Percentiles rank a stretch among this genome's conserved stretches.
These are phyloP conservation scores for Vitis cinerea DNA, from an alignment of 164 flowering plant species.

Conservation along the genomic window DNA sequence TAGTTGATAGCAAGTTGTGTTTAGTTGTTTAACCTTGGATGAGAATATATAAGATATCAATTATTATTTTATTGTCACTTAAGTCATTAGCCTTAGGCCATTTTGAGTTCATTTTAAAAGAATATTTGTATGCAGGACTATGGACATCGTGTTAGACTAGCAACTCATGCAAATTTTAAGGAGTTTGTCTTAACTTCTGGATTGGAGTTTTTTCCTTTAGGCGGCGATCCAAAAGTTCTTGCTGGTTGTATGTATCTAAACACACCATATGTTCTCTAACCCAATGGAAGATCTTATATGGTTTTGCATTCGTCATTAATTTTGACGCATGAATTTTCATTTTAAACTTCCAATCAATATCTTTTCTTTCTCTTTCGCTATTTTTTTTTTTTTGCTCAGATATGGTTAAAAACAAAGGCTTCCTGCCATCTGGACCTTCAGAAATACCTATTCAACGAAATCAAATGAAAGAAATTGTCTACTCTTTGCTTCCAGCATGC, in stretches of 20 bases:
- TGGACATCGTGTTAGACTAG: constrained; percentile 59
- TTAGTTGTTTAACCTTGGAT: no score
- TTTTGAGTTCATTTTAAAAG: constrained; percentile 3
- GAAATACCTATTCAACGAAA: constrained; percentile 92
- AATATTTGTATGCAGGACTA: constrained; percentile 63
- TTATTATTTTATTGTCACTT: not conserved
- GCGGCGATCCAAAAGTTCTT: constrained; percentile 62
- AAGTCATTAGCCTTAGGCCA: not conserved
- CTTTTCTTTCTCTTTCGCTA: not conserved
- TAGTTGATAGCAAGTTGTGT: no score
- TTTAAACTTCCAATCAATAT: not conserved
- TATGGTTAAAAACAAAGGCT: constrained; percentile 99
- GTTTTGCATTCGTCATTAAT: not conserved
- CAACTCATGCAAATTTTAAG: constrained; percentile 53
- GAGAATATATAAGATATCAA: no score
- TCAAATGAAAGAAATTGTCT: constrained; percentile 89
- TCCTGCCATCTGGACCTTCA: constrained; percentile 98
- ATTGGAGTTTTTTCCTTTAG: constrained; percentile 54
- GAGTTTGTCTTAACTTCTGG: constrained; percentile 52
- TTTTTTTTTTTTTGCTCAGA: constrained; percentile 44
- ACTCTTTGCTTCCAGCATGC: constrained; percentile 90
- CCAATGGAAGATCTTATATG: not conserved
- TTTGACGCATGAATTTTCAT: not conserved
- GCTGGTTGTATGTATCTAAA: constrained; percentile 43
- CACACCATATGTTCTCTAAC: not conserved